Evolutionary conservation across 306 rosid species (phyloP), one percentile per base, ranked within the genome.

Genomic region (Rosa multiflora): DNA sequence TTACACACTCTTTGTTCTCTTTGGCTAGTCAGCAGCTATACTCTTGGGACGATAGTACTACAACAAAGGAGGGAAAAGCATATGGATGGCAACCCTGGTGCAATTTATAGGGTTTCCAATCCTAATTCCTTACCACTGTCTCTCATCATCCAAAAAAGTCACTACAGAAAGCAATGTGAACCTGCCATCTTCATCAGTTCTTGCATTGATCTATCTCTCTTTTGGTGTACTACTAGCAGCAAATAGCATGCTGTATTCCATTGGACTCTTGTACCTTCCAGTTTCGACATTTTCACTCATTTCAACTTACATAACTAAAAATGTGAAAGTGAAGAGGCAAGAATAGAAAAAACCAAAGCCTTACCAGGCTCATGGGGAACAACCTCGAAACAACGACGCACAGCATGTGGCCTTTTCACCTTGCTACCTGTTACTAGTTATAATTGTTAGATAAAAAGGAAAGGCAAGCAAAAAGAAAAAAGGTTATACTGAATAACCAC

Each of bases 261-360:
- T 80, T 6, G 90, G 93, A 3, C 84, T 87, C 0, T 23, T 49
- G 71, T 79, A 88, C 82, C 89, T 90, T 79, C 89, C 88, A 10
- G 90, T 88, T 14, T 90, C 91, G 20, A 86, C 90, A 13, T 86
- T 53, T 82, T 81, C 90, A 10, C 88, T 88, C 46, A 75, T 89
- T 32, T 79, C 29, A 29, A 29, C 29, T 29, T 29, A 29, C 29
- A 29, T 29, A 29, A 29, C 29, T 29, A 29, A 29, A 29, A 29
- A 29, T 29, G 29, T 29, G 29, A 29, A 29, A 1, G 29, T 29
- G 29, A 29, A 29, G 29, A 29, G 29, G 29, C 29, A 29, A 29
- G 29, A 29, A 29, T 29, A 29, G 29, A 29, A 29, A 29, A 29
- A 29, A 29, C 29, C 29, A 29, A 29, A 29, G 29, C 29, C 29